Percentiles rank a stretch among this genome's conserved stretches.
Evolutionary conservation across 2,329 filamentous ascomycete species (phyloP).

Genomic region (Paraconiothyrium sp.): DNA sequence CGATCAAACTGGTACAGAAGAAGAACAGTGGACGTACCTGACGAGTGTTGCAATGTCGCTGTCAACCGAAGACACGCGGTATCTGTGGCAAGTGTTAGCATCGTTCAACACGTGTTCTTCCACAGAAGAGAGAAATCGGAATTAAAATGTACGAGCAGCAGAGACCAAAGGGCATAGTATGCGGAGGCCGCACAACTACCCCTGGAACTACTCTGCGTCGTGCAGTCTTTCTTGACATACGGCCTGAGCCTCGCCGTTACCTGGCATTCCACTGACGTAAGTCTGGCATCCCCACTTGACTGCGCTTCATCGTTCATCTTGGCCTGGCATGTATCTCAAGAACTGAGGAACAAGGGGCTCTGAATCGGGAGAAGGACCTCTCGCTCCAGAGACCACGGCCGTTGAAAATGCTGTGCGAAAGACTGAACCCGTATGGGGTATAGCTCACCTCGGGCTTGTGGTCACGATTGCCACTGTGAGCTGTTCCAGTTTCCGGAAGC

Average conservation of each 20-base stretch:
- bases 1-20: background rate
- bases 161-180: conserved; percentile 8
- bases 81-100: conserved; percentile 2
- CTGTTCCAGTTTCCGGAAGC: no score
- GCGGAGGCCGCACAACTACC: conserved; percentile 5
- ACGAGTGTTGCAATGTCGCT: background rate
- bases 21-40: background rate
- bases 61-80: background rate
- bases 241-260: background rate
- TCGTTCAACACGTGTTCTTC: background rate
- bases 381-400: conserved; percentile 1
- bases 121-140: background rate
- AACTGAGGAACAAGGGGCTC: background rate
- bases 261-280: no score
- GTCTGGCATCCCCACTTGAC: background rate
- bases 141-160: conserved; percentile 16
- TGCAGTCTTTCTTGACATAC: background rate
- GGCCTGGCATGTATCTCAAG: conserved; percentile 8
- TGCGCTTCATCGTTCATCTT: conserved; percentile 14
- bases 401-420: background rate
- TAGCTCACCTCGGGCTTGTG: no score
- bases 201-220: conserved; percentile 13
- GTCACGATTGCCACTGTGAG: no score
- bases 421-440: no score
- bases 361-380: background rate